These are phyloP conservation scores for Daldinia vernicosa DNA, from an alignment of 495 filamentous ascomycete species.

Conservation along the genomic window DNA sequence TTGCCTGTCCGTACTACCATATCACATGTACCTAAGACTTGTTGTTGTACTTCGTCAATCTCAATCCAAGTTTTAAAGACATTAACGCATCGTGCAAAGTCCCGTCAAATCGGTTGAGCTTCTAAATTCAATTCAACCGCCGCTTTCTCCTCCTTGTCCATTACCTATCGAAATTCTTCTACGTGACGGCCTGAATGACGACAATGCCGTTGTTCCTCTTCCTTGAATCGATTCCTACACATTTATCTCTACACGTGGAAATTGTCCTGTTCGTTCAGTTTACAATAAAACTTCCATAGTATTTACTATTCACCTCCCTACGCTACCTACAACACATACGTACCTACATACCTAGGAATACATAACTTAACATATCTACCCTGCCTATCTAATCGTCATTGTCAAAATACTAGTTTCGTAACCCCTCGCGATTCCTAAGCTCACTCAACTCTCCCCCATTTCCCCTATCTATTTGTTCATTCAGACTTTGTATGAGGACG, in stretches of 20 bases:
- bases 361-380: too few relatives aligned
- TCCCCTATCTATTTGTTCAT: not conserved
- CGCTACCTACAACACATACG: not conserved
- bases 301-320: constrained; percentile 11
- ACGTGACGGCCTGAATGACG: constrained; percentile 9
- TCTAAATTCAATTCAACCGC: constrained; percentile 29
- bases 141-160: constrained; percentile 22
- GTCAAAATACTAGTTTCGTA: not conserved
- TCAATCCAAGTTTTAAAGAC: constrained; percentile 15
- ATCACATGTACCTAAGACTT: constrained; percentile 1
- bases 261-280: constrained; percentile 20
- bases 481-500: constrained; percentile 15
- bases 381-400: constrained; percentile 13
- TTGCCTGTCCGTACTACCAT: not conserved
- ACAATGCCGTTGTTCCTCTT: constrained; percentile 25
- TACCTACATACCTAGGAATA: not conserved
- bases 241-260: constrained; percentile 10
- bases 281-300: constrained; percentile 8
- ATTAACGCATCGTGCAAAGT: constrained; percentile 31
- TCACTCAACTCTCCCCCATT: constrained; percentile 5
- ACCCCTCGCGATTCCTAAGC: not conserved
- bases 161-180: constrained; percentile 14
- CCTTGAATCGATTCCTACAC: constrained; percentile 9
- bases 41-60: constrained; percentile 1
- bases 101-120: constrained; percentile 27